These are phyloP conservation scores for Stagonosporopsis cucurbitacearum DNA, from an alignment of 2,329 filamentous ascomycete species.

Conservation along the genomic window DNA sequence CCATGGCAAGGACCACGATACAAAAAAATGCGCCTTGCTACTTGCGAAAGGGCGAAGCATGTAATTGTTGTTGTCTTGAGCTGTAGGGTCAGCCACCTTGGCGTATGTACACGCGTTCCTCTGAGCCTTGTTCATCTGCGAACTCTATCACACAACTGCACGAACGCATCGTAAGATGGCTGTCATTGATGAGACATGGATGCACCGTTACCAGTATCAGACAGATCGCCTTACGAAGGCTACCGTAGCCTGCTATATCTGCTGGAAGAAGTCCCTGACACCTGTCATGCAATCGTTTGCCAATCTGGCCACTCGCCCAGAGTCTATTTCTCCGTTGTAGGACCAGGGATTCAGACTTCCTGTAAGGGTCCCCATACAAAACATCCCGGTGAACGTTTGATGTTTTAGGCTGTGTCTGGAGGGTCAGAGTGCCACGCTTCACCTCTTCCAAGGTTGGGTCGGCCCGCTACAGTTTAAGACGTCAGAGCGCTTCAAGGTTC, in stretches of 20 bases:
- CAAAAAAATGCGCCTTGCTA: neutral
- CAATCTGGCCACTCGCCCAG: neutral
- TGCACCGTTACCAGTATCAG: conserved; percentile 10
- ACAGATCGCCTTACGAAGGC: conserved; percentile 6
- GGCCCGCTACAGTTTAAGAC: conserved; percentile 17
- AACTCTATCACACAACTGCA: neutral
- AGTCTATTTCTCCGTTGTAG: conserved; percentile 12
- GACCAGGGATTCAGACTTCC: conserved; percentile 5
- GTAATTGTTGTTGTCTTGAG: neutral
- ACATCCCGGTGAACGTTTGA: conserved; percentile 13
- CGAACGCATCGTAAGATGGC: neutral
- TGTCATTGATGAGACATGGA: conserved; percentile 7
- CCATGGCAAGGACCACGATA: neutral
- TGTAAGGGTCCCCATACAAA: conserved; percentile 1
- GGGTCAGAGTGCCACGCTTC: conserved; percentile 6
- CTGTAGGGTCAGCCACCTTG: neutral
- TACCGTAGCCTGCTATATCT: conserved; percentile 1
- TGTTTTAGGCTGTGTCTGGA: neutral
- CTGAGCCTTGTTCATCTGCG: conserved; percentile 2
- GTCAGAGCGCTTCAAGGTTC: conserved; percentile 13
- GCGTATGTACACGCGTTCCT: conserved; percentile 7
- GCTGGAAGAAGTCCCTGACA: neutral
- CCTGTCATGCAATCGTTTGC: conserved; percentile 16
- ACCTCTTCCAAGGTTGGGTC: conserved; percentile 10
- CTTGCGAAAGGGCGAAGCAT: conserved; percentile 13